A percentile compares a stretch with the other conserved stretches of the same genome.
phyloP scores from a whole-genome alignment of 495 filamentous ascomycete species.

The Xylaria sp. region DNA sequence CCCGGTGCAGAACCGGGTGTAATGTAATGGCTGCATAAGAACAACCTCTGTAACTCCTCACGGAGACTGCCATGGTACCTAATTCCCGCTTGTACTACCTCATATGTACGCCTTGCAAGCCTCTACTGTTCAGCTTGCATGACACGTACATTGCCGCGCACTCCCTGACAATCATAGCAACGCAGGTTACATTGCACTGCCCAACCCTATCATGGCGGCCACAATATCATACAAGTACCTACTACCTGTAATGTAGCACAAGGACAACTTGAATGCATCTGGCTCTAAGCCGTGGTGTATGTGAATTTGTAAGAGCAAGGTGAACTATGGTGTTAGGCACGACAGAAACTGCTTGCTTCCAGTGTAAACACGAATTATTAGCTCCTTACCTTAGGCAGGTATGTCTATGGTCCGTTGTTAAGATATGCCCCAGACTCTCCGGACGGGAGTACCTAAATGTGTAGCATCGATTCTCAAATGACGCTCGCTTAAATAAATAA shows the following conservation, averaged over 20 bases:
- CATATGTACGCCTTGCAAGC: background rate
- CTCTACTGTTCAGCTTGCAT: slow-evolving; percentile 1
- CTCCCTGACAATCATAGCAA: background rate
- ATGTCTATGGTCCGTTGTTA: background rate
- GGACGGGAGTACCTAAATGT: background rate
- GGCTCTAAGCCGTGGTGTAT: background rate
- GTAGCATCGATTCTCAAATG: background rate
- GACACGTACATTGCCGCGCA: slow-evolving; percentile 13
- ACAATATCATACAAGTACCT: background rate
- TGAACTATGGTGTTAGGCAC: background rate
- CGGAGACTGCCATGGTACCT: no score
- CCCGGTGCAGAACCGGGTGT: no score
- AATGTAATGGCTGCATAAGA: background rate
- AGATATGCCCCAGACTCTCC: background rate
- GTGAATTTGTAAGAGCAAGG: background rate
- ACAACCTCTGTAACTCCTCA: no score
- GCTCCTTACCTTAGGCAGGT: background rate
- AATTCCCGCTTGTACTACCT: no score
- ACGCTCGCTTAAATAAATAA: background rate
- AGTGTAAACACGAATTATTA: background rate
- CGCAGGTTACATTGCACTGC: background rate
- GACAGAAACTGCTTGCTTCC: background rate
- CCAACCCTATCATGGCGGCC: background rate
- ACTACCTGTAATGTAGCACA: background rate
- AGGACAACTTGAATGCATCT: background rate